These are phyloP conservation scores for Russula olivacea DNA, from an alignment of 768 basidiomycete species.

Conservation along the genomic window DNA sequence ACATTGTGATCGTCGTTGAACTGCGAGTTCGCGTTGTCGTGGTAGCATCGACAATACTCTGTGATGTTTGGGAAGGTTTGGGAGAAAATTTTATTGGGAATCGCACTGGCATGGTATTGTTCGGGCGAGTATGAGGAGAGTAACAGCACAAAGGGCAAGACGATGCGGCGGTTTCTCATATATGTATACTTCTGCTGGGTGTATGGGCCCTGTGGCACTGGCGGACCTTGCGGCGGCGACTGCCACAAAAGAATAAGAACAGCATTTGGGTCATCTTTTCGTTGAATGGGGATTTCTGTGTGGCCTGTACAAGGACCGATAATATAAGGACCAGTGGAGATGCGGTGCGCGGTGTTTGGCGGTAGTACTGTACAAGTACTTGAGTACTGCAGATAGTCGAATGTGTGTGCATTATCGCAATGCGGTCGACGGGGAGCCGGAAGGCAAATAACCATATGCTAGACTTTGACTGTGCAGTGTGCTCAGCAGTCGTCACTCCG, in stretches of 20 bases:
- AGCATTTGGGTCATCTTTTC: not conserved
- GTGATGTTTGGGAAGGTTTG: not conserved
- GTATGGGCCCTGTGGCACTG: not conserved
- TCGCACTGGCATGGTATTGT: not conserved
- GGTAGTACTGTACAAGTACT: no score
- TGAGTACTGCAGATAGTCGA: no score
- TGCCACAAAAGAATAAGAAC: not conserved
- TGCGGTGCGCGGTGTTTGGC: not conserved
- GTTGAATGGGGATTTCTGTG: not conserved
- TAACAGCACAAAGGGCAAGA: not conserved
- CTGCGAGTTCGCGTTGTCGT: not conserved
- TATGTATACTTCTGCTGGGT: slow-evolving; percentile 5
- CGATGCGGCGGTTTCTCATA: not conserved
- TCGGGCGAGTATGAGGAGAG: not conserved
- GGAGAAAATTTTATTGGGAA: not conserved
- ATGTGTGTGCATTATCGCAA: no score
- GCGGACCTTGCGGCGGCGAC: not conserved
- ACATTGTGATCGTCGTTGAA: slow-evolving; percentile 14
- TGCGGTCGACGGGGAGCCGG: no score
- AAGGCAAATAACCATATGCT: no score
- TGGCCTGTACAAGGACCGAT: not conserved
- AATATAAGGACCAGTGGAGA: not conserved
- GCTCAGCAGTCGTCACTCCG: no score
- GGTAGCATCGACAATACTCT: not conserved
- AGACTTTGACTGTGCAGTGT: no score